Evolutionary conservation across 192 early-diverging fungal genomes (phyloP), one percentile per base, ranked within the genome.

Genomic region (Coemansia sp.): DNA sequence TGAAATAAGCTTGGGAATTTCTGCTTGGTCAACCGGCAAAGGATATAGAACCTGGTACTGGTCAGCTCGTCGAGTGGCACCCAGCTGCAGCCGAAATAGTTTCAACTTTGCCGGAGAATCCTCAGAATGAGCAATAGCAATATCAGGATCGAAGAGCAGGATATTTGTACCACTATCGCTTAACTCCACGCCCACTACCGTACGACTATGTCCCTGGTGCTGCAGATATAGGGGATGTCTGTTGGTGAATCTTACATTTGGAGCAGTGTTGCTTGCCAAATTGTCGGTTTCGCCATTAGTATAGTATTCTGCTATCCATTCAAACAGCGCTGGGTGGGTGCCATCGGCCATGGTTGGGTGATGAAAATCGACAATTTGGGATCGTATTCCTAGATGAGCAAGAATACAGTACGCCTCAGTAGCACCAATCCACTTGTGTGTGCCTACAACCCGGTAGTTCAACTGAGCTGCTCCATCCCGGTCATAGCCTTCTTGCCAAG

Each of bases 371-470:
- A 90, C 62, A 26, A 90, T 78, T 14, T 70, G 80, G 14, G 79
- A 69, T 19, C 57, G 53, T 6, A 70, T 55, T 5, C 86, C 86
- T 0, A 89, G 48, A 11, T 80, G 84, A 0, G 78, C 63, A 19
- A 90, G 53, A 4, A 88, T 65, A 1, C 80, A 80, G 57, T 84
- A 86, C 0, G 82, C 81, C 51, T 90, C 88, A 0, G 86, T 87
- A 0, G 88, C 81, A 0, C 88, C 86, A 56, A 90, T 88, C 88
- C 88, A 90, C 54, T 84, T 86, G 7, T 69, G 43, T 5, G 85
- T 85, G 15, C 71, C 80, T 16, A 68, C 44, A 2, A 87, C 81
- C 6, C 64, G 70, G 55, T 83, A 70, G 5, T 53, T 56, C 8
- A 88, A 61, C 46, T 88, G 85, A 14, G 31, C 31, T 2, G 82